These are phyloP conservation scores for Heteromeles arbutifolia DNA, from an alignment of 306 rosid species.

Conservation along the genomic window DNA sequence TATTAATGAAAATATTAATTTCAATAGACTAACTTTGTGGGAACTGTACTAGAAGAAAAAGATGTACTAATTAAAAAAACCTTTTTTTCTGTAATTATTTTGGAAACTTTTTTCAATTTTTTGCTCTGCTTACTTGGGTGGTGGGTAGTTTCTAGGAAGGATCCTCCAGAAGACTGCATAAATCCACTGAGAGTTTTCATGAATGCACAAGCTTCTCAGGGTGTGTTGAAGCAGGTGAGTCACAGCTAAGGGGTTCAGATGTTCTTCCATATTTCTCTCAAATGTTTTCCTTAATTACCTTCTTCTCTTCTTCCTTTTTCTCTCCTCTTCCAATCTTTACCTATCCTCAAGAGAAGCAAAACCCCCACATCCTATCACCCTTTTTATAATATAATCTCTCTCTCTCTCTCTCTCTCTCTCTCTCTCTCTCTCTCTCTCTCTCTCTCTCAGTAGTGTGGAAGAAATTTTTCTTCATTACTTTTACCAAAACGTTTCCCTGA, in stretches of 20 bases:
- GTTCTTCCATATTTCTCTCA: slow-evolving; percentile 61
- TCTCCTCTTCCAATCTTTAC: slow-evolving; percentile 19
- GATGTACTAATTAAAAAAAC: not conserved
- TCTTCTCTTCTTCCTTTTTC: slow-evolving; percentile 1
- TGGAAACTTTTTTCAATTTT: not conserved
- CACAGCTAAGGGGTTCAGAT: slow-evolving; percentile 69
- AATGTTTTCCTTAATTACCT: not conserved
- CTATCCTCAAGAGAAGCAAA: slow-evolving; percentile 33
- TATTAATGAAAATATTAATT: not conserved
- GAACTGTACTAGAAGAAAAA: not conserved
- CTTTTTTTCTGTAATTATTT: not conserved
- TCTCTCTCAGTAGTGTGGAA: not conserved
- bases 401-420: no score
- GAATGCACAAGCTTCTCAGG: slow-evolving; percentile 81
- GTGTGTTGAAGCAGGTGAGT: slow-evolving; percentile 99
- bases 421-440: not conserved
- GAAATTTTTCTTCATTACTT: slow-evolving; percentile 12
- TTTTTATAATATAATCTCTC: slow-evolving; percentile 35
- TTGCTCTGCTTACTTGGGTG: slow-evolving; percentile 65
- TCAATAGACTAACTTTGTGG: not conserved
- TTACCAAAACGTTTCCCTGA: slow-evolving; percentile 14
- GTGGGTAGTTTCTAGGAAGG: slow-evolving; percentile 97
- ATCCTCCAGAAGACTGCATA: slow-evolving; percentile 99
- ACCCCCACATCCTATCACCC: slow-evolving; percentile 44
- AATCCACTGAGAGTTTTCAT: slow-evolving; percentile 89